Evolutionary conservation across 2,329 filamentous ascomycete species (phyloP).

Genomic region (Fusarium pilosicola): DNA sequence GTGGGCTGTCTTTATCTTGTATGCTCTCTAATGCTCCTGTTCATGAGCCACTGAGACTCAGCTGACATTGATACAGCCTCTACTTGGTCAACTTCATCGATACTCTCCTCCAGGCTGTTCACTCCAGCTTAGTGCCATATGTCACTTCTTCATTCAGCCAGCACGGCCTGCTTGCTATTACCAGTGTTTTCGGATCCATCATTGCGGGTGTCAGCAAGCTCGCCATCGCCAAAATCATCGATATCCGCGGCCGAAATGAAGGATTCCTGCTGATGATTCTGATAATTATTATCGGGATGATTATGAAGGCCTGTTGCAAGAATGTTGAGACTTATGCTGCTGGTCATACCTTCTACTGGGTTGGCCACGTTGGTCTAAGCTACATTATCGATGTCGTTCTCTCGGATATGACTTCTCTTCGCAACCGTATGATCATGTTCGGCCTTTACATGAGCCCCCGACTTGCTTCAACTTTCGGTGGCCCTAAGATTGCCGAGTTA

Average conservation of each 20-base stretch:
- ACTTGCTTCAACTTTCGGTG: slow-evolving; percentile 57
- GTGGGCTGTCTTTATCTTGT: slow-evolving; percentile 54
- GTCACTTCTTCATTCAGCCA: slow-evolving; percentile 72
- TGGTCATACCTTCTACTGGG: slow-evolving; percentile 71
- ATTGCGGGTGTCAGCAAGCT: slow-evolving; percentile 53
- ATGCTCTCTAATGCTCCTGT: not conserved
- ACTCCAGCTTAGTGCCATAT: slow-evolving; percentile 66
- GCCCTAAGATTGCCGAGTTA: slow-evolving; percentile 37
- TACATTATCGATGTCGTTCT: slow-evolving; percentile 56
- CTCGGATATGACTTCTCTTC: slow-evolving; percentile 55
- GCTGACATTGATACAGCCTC: slow-evolving; percentile 43
- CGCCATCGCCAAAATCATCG: slow-evolving; percentile 59
- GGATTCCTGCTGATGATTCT: slow-evolving; percentile 56
- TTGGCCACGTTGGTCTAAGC: slow-evolving; percentile 59
- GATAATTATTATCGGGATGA: slow-evolving; percentile 62
- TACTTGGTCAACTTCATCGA: slow-evolving; percentile 54
- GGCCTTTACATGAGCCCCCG: slow-evolving; percentile 56
- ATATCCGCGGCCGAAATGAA: slow-evolving; percentile 60
- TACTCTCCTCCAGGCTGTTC: slow-evolving; percentile 50
- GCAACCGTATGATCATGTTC: slow-evolving; percentile 58
- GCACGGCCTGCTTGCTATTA: slow-evolving; percentile 73
- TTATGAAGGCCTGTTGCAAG: slow-evolving; percentile 70
- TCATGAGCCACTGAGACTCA: not conserved
- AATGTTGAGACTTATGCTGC: slow-evolving; percentile 68
- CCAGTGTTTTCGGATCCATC: slow-evolving; percentile 66